Percentiles rank a stretch among this genome's conserved stretches.
phyloP scores from a whole-genome alignment of 176 grass and related monocot species.

The Zea luxurians region DNA sequence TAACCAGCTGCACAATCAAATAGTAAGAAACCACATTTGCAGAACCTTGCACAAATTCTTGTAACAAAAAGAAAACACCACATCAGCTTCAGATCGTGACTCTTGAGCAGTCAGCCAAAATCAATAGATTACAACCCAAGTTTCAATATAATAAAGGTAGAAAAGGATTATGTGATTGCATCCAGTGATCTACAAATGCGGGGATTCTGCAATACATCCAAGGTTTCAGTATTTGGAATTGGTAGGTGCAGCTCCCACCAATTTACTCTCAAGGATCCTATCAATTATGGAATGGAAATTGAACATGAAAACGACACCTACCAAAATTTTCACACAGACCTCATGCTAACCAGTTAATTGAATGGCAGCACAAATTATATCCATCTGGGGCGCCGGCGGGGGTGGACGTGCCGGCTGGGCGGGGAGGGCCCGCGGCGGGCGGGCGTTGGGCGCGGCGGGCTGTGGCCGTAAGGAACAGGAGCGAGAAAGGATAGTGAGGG shows the following conservation, averaged over 20 bases:
- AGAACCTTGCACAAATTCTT: constrained; percentile 9
- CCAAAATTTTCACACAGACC: not conserved
- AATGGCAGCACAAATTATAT: not conserved
- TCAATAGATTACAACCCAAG: not conserved
- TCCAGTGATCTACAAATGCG: not conserved
- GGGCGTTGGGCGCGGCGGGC: too few species aligned
- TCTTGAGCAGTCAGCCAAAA: constrained; percentile 9
- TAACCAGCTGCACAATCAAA: not conserved
- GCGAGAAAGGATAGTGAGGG: too few species aligned
- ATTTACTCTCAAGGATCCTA: not conserved
- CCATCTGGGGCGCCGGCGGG: too few species aligned
- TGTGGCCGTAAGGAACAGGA: too few species aligned
- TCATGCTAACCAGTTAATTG: not conserved
- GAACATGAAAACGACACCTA: not conserved
- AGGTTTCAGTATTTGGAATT: not conserved
- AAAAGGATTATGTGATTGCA: constrained; percentile 8
- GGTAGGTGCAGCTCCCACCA: not conserved
- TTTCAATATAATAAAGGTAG: not conserved
- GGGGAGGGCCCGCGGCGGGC: too few species aligned
- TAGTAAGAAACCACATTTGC: not conserved
- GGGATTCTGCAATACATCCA: not conserved
- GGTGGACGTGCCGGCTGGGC: too few species aligned
- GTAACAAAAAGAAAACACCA: constrained; percentile 1
- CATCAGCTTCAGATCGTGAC: constrained; percentile 1
- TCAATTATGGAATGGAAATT: not conserved